These are phyloP conservation scores for Hylodesmum podocarpum DNA, from an alignment of 306 rosid species.

Conservation along the genomic window DNA sequence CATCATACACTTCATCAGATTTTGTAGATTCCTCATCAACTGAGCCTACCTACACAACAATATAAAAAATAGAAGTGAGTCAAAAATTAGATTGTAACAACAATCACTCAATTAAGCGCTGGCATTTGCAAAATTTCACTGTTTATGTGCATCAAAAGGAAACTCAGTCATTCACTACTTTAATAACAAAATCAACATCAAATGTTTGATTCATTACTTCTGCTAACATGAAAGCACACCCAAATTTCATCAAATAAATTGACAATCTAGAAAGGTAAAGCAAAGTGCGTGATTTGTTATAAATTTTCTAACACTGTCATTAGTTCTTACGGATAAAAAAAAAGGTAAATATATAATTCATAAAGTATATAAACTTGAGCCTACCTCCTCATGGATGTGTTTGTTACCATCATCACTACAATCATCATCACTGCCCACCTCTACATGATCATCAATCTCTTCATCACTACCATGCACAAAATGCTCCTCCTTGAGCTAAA, in stretches of 20 bases:
- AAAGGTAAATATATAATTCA: too few species aligned
- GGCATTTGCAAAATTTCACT: neutral
- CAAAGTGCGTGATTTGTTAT: too few species aligned
- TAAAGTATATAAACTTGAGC: neutral
- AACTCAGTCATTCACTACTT: neutral
- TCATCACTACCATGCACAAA: conserved; percentile 84
- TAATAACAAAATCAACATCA: neutral
- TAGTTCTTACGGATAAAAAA: too few species aligned
- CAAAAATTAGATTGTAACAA: neutral
- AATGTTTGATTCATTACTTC: neutral
- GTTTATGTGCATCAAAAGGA: neutral
- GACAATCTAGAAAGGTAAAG: neutral
- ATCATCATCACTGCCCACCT: conserved; percentile 73
- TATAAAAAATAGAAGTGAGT: neutral
- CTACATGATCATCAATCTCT: conserved; percentile 68
- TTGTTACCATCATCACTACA: conserved; percentile 56
- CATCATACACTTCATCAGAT: conserved; percentile 83
- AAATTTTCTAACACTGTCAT: too few species aligned
- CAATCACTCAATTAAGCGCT: neutral
- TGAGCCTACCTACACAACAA: conserved; percentile 57
- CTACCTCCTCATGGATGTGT: conserved; percentile 63
- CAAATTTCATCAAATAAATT: neutral
- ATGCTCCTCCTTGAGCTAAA: conserved; percentile 66
- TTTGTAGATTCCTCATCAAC: conserved; percentile 79
- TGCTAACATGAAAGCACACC: neutral